Evolutionary conservation across 176 grass and related monocot species (phyloP), one percentile per base, ranked within the genome.

Genomic region (Triticum urartu): DNA sequence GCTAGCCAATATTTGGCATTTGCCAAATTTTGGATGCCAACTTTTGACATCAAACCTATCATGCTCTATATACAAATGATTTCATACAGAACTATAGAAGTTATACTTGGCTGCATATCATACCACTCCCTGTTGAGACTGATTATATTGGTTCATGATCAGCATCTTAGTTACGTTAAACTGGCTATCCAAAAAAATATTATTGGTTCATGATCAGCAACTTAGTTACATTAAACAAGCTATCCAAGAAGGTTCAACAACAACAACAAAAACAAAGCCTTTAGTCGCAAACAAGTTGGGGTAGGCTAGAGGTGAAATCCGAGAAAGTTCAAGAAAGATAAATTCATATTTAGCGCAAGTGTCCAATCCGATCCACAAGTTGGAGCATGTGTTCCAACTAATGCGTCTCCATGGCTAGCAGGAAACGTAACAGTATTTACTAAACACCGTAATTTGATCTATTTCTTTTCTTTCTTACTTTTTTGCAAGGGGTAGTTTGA

Each of bases 111-210:
- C 12, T 79, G 64, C 1, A 11, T 56, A 77, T 17, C 56, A 8
- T 77, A 56, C 9, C 24, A 76, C 45, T 54, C 47, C 50, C 9
- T 58, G 48, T 33, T 54, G 47, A 76, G 47, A 76, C 43, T 77
- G 47, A 15, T 56, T 77, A 76, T 76, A 76, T 33, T 76, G 26
- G 73, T 76, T 76, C 25, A 54, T 75, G 42, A 75, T 75, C 72
- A 75, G 26, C 45, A 76, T 76, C 24, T 20, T 54, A 54, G 14
- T 52, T 32, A 47, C 15, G 30, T 54, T 17, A 76, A 76, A 76
- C 15, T 32, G 26, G 47, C 45, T 54, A 54, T 33, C 45, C 18
- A 32, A 45, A 22, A 48, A 17, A 1, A 75, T 48, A 28, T 54
- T 59, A 59, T 59, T 59, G 56, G 56, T 21, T 59, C 20, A 59